These are phyloP conservation scores for Avena insularis DNA, from an alignment of 176 grass and related monocot species.

Conservation along the genomic window DNA sequence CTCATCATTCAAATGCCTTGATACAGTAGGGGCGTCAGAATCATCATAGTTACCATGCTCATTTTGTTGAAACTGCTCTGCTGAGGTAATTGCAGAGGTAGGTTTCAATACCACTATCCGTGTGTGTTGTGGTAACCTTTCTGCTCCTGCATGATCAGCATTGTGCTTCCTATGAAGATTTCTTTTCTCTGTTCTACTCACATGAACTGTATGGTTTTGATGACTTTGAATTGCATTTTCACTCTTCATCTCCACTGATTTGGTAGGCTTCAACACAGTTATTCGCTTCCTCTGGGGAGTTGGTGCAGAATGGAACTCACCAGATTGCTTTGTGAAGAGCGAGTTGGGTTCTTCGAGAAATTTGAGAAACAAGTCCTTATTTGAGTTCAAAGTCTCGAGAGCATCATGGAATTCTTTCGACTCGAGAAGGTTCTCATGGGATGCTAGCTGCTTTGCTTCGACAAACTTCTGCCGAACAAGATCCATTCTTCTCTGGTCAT, in stretches of 20 bases:
- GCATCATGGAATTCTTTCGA: conserved; percentile 88
- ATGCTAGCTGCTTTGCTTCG: conserved; percentile 80
- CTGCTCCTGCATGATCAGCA: conserved; percentile 40
- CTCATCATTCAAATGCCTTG: conserved; percentile 52
- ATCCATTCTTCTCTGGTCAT: conserved; percentile 70
- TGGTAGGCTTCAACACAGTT: conserved; percentile 90
- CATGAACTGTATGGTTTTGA: conserved; percentile 34
- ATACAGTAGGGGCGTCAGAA: conserved; percentile 52
- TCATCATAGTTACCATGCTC: conserved; percentile 44
- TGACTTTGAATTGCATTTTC: conserved; percentile 45
- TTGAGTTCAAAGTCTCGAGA: conserved; percentile 91
- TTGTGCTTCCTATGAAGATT: conserved; percentile 44
- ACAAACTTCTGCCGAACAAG: conserved; percentile 88
- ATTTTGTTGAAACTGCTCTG: conserved; percentile 48
- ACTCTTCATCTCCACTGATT: conserved; percentile 54
- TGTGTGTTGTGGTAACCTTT: conserved; percentile 68
- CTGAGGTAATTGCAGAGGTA: conserved; percentile 43
- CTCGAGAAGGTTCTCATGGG: conserved; percentile 74
- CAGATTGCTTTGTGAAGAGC: conserved; percentile 54
- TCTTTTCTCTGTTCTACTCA: conserved; percentile 42
- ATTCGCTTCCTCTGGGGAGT: conserved; percentile 73
- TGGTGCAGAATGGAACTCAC: conserved; percentile 50
- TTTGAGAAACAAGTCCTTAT: conserved; percentile 87
- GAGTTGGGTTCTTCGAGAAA: conserved; percentile 97
- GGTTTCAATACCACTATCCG: conserved; percentile 93